Evolutionary conservation across 805 yeast genomes (phyloP), one percentile per base, ranked within the genome.

Genomic region (Candida chilensis): DNA sequence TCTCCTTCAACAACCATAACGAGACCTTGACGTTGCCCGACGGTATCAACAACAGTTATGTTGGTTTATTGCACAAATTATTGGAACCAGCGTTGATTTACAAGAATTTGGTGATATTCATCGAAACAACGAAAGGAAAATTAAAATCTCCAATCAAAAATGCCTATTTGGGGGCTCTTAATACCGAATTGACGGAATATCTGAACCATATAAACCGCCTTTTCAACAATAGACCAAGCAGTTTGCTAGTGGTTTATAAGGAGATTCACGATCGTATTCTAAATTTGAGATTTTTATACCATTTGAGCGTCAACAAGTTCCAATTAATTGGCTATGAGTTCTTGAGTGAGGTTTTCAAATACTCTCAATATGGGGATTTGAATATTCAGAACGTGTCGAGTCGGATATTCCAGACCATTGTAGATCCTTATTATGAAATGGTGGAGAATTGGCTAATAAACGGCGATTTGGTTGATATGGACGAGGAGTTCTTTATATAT

Each of bases 31-130:
- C 38, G 5, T 44, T 82, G 3, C 88, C 92, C 1, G 37, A 50
- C 1, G 59, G 61, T 26, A 50, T 80, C 11, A 70, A 76, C 16
- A 68, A 67, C 36, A 70, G 86, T 5, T 58, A 70, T 16, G 63
- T 78, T 27, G 75, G 76, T 1, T 41, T 75, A 17, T 48, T 84
- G 19, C 72, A 67, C 33, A 49, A 63, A 17, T 53, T 82, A 2
- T 56, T 79, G 24, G 96, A 87, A 48, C 80, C 86, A 1, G 90
- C 84, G 0, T 52, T 87, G 20, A 53, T 86, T 3, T 84, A 71
- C 51, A 64, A 67, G 30, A 49, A 58, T 26, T 50, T 85, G 20
- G 50, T 48, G 4, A 33, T 30, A 11, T 41, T 45, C 14, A 38
- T 66, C 9, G 57, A 53, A 22, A 29, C 41, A 15, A 29, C 42